Evolutionary conservation across 108 stramenopile genomes (phyloP), one percentile per base, ranked within the genome.

Genomic region (Cyclotella distinguenda): DNA sequence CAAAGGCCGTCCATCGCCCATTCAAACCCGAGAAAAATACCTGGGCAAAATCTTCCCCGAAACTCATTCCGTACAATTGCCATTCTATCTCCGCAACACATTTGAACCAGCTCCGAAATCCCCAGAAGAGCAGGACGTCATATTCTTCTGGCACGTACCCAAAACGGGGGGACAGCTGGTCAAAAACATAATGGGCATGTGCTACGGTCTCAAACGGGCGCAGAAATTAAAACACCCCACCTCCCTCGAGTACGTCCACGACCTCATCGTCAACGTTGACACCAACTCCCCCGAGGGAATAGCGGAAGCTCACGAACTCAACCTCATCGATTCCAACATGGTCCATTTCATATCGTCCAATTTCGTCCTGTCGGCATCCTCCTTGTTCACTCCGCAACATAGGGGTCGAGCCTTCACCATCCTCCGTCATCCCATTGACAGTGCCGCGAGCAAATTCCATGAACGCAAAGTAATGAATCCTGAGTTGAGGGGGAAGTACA

Each of bases 341-440:
- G 50, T 58, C 1, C 70, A 78, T 28, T 64, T 78, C 5, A 77
- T 77, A 34, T 36, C 38, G 38, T 70, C 76, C 8, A 42, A 45
- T 1, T 54, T 31, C 36, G 57, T 77, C 4, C 38, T 64, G 5
- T 67, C 60, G 22, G 77, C 68, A 6, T 62, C 66, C 4, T 54
- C 64, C 15, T 50, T 78, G 1, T 78, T 65, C 44, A 58, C 71
- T 6, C 28, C 34, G 0, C 44, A 71, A 18, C 68, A 78, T 57
- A 35, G 71, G 39, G 77, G 62, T 1, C 10, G 77, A 33, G 40
- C 66, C 0, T 78, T 78, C 46, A 72, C 77, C 0, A 55, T 78
- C 45, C 12, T 78, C 26, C 64, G 77, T 19, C 58, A 78, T 53
- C 77, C 77, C 27, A 60, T 78, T 46, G 77, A 78, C 35, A 57